These are phyloP conservation scores for Udeniomyces megalosporus DNA, from an alignment of 768 basidiomycete species.

Conservation along the genomic window DNA sequence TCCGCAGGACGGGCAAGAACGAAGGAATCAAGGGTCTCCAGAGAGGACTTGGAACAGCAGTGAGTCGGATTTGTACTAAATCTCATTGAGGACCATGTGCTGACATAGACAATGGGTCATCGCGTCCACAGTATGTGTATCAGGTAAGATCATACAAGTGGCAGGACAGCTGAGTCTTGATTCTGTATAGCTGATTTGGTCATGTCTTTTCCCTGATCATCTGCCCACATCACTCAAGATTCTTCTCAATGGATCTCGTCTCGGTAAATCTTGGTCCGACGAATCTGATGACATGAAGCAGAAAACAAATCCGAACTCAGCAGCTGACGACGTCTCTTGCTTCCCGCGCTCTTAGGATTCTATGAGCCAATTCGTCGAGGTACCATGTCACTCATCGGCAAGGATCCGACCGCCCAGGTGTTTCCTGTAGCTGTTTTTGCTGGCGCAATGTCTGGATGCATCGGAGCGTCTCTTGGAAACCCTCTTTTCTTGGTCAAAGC, in stretches of 20 bases:
- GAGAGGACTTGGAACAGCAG: conserved; percentile 76
- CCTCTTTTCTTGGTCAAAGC: conserved; percentile 93
- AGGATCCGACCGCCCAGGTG: conserved; percentile 46
- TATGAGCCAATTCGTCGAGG: conserved; percentile 75
- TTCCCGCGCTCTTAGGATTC: conserved; percentile 50
- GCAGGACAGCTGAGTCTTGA: no score
- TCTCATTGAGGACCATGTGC: no score
- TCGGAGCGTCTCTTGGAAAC: conserved; percentile 63
- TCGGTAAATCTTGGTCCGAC: conserved; percentile 39
- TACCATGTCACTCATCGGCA: conserved; percentile 54
- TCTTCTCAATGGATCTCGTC: conserved; percentile 74
- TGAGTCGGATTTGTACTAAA: no score
- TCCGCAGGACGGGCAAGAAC: conserved; percentile 64
- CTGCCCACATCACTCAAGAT: conserved; percentile 40
- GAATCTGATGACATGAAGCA: background rate
- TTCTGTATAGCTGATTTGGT: no score
- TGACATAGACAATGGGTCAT: no score
- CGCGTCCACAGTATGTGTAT: conserved; percentile 54
- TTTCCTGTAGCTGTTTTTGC: conserved; percentile 64
- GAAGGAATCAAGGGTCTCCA: conserved; percentile 87
- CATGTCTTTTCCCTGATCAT: background rate
- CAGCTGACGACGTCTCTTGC: conserved; percentile 6
- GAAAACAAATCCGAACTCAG: background rate
- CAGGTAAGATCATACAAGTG: conserved; percentile 47
- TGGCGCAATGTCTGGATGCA: conserved; percentile 74